Base-by-base conservation (phyloP, 2,329 filamentous ascomycete genomes). In the Aspergillus oerlinghausenensis region DNA sequence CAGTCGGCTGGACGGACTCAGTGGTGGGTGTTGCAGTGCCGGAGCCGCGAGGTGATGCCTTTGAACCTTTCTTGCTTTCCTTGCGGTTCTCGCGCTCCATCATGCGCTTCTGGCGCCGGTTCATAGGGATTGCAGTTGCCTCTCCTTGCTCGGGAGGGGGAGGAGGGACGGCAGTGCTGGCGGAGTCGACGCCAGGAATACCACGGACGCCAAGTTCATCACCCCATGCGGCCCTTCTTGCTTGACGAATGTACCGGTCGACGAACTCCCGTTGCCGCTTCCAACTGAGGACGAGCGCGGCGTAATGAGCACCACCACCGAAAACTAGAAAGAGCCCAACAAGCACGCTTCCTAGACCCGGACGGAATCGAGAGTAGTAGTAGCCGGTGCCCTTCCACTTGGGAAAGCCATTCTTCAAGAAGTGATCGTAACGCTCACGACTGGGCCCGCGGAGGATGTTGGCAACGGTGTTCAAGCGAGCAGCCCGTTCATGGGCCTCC, bases 331-430 rank as follows among this genome's bases (percentile, higher is more conserved):
- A 91, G 43, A 96, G 77, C 50, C 93, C 92, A 26, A 88, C 59
- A 52, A 97, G 75, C 49, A 96, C 94, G 14, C 89, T 89, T 57
- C 90, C 91, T 48, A 97, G 80, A 8, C 94, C 94, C 1, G 94
- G 94, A 21, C 94, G 85, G 82, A 93, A 97, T 56, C 94, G 87
- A 67, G 86, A 87, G 80, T 99, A 99, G 82, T 97, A 99, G 83
- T 99, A 99, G 60, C 94, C 93, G 48, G 93, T 97, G 57, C 94
- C 94, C 79, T 93, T 92, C 94, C 94, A 99, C 55, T 85, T 85
- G 32, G 94, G 94, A 79, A 99, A 99, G 60, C 94, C 94, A 75
- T 97, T 92, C 73, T 80, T 78, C 59, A 97, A 77, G 79, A 97
- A 99, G 75, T 97, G 88, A 73, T 99, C 93, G 76, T 99, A 99